Evolutionary conservation across 345 rosid genomes (phyloP).

Genomic region (Camelina sativa): DNA sequence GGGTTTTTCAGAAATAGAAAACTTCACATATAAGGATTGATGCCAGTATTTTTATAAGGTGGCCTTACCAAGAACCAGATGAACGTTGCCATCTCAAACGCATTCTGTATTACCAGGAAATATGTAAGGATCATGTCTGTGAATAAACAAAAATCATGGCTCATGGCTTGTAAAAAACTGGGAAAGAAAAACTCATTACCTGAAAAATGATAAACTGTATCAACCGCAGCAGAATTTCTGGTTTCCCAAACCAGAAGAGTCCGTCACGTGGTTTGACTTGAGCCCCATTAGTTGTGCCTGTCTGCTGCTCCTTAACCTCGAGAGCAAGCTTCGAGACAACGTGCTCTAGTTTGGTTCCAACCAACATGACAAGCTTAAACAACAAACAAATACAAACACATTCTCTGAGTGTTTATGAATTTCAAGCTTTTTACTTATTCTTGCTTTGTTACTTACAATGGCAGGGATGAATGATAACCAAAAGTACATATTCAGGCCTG

Average conservation of each 20-base stretch:
- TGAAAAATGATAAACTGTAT: constrained; percentile 92
- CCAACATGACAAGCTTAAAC: constrained; percentile 82
- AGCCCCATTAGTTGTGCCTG: constrained; percentile 61
- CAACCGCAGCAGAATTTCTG: constrained; percentile 69
- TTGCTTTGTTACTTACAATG: constrained; percentile 59
- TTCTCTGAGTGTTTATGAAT: constrained; percentile 22
- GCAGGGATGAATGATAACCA: constrained; percentile 98
- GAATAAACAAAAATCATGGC: constrained; percentile 4
- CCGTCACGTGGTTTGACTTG: constrained; percentile 95
- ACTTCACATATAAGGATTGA: background rate
- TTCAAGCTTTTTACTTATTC: constrained; percentile 4
- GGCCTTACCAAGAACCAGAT: constrained; percentile 88
- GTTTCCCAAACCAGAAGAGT: constrained; percentile 94
- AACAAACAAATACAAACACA: constrained; percentile 20
- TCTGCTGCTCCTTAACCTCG: constrained; percentile 73
- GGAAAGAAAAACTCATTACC: constrained; percentile 42
- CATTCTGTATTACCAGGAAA: constrained; percentile 66
- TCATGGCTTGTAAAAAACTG: background rate
- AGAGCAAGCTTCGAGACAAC: constrained; percentile 89
- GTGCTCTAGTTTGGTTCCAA: constrained; percentile 91
- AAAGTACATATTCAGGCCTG: constrained; percentile 90
- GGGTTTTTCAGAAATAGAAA: background rate
- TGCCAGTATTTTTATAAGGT: background rate
- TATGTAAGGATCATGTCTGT: constrained; percentile 9
- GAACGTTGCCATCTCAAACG: constrained; percentile 96